Evolutionary conservation across 129 eudicot species (phyloP).

Genomic region (Centaurea solstitialis): DNA sequence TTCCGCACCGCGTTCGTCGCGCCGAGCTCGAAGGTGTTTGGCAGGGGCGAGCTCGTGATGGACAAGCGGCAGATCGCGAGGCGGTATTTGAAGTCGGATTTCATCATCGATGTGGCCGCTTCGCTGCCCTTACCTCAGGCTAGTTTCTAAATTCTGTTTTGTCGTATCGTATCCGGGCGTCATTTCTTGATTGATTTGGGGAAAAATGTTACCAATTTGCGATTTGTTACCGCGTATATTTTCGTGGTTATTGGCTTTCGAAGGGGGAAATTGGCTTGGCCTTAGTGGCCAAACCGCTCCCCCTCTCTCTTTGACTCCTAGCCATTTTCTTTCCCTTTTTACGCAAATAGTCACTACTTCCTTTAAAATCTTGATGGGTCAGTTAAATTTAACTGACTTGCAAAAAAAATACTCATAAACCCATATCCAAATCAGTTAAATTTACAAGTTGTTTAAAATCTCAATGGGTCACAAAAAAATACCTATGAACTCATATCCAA

Average conservation of each 20-base stretch:
- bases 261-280: too few relatives aligned
- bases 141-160: slow-evolving; percentile 9
- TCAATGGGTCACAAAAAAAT: too few relatives aligned
- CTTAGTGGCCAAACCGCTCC: too few relatives aligned
- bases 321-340: too few relatives aligned
- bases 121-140: slow-evolving; percentile 91
- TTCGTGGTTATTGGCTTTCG: background rate
- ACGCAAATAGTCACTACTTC: too few relatives aligned
- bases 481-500: too few relatives aligned
- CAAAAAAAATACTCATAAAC: too few relatives aligned
- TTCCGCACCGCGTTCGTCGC: slow-evolving; percentile 86
- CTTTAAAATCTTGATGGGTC: too few relatives aligned
- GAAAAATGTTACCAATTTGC: background rate
- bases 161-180: background rate
- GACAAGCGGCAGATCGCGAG: slow-evolving; percentile 58
- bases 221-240: background rate
- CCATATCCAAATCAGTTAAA: too few relatives aligned
- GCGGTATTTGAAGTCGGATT: slow-evolving; percentile 67
- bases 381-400: too few relatives aligned
- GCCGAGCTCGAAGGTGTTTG: slow-evolving; percentile 82
- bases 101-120: slow-evolving; percentile 79
- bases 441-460: too few relatives aligned
- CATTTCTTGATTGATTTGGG: background rate
- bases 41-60: slow-evolving; percentile 91
- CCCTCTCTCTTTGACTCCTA: too few relatives aligned